Evolutionary conservation across 1,284 basidiomycete genomes (phyloP).

Genomic region (Fomitopsis betulina): DNA sequence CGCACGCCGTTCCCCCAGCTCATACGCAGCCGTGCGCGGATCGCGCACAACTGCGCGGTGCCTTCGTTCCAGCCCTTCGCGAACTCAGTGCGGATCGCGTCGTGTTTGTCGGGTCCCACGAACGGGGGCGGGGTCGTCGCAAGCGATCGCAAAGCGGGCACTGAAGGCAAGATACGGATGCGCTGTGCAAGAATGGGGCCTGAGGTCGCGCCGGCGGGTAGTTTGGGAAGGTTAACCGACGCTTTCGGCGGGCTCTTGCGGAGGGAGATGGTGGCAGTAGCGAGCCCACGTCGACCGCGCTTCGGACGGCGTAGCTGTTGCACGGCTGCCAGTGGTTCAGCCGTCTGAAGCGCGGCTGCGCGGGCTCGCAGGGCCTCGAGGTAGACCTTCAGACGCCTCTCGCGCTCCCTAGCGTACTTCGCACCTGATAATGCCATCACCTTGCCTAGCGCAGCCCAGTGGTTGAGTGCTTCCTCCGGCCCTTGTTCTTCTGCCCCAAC

Average conservation of each 20-base stretch:
- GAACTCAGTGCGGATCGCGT: slow-evolving; percentile 43
- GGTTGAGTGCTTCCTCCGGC: slow-evolving; percentile 29
- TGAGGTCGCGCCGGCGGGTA: slow-evolving; percentile 1
- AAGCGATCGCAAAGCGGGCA: slow-evolving; percentile 35
- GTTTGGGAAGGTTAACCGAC: not conserved
- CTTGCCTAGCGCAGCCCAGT: slow-evolving; percentile 56
- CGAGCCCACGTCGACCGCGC: slow-evolving; percentile 47
- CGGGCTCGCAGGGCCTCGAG: slow-evolving; percentile 29
- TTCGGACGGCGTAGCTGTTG: slow-evolving; percentile 15
- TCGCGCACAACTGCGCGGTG: slow-evolving; percentile 38
- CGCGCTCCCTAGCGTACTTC: slow-evolving; percentile 48
- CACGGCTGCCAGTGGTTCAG: slow-evolving; percentile 4
- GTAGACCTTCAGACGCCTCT: slow-evolving; percentile 53
- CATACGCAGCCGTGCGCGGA: slow-evolving; percentile 36
- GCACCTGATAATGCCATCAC: slow-evolving; percentile 50
- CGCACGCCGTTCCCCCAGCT: slow-evolving; percentile 44
- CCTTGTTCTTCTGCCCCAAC: slow-evolving; percentile 22
- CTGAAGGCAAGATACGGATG: slow-evolving; percentile 40
- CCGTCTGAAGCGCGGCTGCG: not conserved
- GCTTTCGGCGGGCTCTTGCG: slow-evolving; percentile 27
- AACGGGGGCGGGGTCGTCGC: slow-evolving; percentile 33
- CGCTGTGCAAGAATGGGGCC: slow-evolving; percentile 19
- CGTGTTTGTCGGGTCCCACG: slow-evolving; percentile 30
- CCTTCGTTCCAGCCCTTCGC: slow-evolving; percentile 58
- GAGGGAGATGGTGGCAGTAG: slow-evolving; percentile 52